phyloP scores from a whole-genome alignment of 176 grass and related monocot genomes.

The Eleusine indica region DNA sequence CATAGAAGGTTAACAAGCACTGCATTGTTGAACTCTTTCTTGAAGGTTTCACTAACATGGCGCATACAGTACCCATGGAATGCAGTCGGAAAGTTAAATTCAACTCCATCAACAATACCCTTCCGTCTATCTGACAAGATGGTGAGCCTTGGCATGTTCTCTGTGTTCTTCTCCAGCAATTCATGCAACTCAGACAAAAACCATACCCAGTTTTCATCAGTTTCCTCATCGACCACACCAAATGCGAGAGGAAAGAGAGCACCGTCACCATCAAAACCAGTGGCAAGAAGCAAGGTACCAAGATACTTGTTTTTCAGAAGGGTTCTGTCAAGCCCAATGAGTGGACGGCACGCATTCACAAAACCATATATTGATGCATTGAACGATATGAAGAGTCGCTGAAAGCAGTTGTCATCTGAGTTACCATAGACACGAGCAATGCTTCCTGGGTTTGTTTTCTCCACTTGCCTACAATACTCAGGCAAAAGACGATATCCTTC shows the following conservation, averaged over 20 bases:
- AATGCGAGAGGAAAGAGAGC: constrained; percentile 95
- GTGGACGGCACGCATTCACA: constrained; percentile 87
- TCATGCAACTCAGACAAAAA: constrained; percentile 91
- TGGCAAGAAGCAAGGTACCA: constrained; percentile 88
- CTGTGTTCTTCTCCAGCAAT: constrained; percentile 89
- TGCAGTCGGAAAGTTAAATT: constrained; percentile 96
- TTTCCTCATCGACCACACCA: constrained; percentile 95
- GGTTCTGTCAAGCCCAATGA: constrained; percentile 89
- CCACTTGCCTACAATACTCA: constrained; percentile 83
- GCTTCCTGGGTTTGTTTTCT: constrained; percentile 86
- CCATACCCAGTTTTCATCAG: constrained; percentile 97
- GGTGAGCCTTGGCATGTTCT: constrained; percentile 95
- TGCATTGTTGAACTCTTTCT: constrained; percentile 86
- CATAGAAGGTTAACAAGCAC: constrained; percentile 79
- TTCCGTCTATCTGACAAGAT: constrained; percentile 89
- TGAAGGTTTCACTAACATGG: constrained; percentile 82
- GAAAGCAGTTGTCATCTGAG: constrained; percentile 79
- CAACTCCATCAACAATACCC: constrained; percentile 91
- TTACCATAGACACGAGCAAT: constrained; percentile 83
- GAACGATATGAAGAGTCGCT: constrained; percentile 84
- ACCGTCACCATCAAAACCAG: constrained; percentile 90
- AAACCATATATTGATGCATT: constrained; percentile 96
- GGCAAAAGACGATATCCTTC: constrained; percentile 93
- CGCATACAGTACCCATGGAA: constrained; percentile 97
- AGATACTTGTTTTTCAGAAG: constrained; percentile 96